Conservation (phyloP, 202 grass and related monocot species). For the Elaeis oleifera region DNA sequence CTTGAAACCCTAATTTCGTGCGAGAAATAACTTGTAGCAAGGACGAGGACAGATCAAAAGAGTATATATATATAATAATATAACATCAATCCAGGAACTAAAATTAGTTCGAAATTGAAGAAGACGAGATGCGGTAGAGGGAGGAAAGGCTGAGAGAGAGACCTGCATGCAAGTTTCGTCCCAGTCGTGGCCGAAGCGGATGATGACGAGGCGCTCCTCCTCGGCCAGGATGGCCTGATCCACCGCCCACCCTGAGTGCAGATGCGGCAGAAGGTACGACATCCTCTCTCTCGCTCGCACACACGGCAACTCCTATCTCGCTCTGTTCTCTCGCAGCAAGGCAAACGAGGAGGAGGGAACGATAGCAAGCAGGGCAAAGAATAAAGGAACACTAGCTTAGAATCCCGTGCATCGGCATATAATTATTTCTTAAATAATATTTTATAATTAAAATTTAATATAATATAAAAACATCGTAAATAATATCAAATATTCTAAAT, state of each 20-base stretch:
- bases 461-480: no score
- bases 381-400: no score
- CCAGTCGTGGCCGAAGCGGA: constrained; percentile 97
- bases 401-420: no score
- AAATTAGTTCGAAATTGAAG: neutral
- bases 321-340: neutral
- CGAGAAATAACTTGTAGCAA: no score
- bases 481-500: no score
- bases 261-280: constrained; percentile 94
- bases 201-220: constrained; percentile 96
- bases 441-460: no score
- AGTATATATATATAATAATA: no score
- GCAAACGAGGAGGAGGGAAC: neutral
- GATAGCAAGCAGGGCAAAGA: no score
- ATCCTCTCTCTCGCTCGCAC: constrained; percentile 10
- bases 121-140: neutral
- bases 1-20: no score
- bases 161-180: constrained; percentile 99
- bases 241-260: constrained; percentile 94
- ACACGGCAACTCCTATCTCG: neutral
- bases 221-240: constrained; percentile 97
- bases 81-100: no score
- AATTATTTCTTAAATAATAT: no score
- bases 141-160: neutral
- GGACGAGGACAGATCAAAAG: no score